These are phyloP conservation scores for Chrysoporthe deuterocubensis DNA, from an alignment of 2,329 filamentous ascomycete genomes.

Conservation along the genomic window DNA sequence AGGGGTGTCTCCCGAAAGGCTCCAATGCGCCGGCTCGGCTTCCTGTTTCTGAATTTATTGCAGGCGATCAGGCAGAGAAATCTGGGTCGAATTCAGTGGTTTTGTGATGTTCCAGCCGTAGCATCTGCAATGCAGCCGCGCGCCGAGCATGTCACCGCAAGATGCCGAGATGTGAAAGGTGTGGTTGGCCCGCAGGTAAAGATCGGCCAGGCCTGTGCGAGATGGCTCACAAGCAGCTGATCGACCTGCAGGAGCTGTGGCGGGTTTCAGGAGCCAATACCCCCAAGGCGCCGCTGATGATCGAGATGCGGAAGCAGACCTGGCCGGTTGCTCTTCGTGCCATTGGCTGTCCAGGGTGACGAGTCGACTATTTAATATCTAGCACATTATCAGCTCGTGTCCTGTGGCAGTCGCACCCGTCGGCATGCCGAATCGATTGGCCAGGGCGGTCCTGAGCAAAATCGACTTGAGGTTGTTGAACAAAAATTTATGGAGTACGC, in stretches of 20 bases:
- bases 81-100: background rate
- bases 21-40: too few species aligned
- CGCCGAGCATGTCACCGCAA: background rate
- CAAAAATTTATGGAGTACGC: too few species aligned
- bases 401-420: background rate
- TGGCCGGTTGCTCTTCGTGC: background rate
- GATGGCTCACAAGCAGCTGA: background rate
- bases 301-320: background rate
- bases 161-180: too few species aligned
- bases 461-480: background rate
- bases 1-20: too few species aligned
- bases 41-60: too few species aligned
- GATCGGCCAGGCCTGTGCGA: background rate
- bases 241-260: constrained; percentile 3
- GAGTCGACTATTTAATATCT: background rate
- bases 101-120: background rate
- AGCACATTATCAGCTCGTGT: background rate
- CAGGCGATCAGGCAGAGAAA: background rate
- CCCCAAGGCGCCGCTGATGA: background rate
- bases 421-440: background rate
- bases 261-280: constrained; percentile 3
- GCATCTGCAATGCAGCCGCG: background rate
- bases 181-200: background rate
- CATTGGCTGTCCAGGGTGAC: background rate
- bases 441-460: background rate